Evolutionary conservation across 768 basidiomycete species (phyloP), one percentile per base, ranked within the genome.

Genomic region (Phylloporus sp.): DNA sequence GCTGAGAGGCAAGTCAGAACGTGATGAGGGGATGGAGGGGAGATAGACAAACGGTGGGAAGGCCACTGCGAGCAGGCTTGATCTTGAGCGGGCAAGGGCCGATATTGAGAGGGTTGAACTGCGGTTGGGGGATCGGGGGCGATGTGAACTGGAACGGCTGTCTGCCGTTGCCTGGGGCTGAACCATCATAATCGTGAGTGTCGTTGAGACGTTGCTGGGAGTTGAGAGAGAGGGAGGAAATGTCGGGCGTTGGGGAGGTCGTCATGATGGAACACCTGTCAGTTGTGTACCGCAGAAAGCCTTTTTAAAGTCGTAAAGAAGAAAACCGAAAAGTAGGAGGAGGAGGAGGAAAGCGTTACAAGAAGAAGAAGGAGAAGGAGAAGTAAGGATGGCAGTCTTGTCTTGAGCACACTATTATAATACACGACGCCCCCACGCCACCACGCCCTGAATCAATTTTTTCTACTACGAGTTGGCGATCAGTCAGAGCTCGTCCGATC

Each of bases 131-230:
- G 71, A 74, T 79, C 75, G 67, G 72, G 58, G 65, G 78, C 65
- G 64, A 78, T 61, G 88, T 70, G 67, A 82, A 90, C 64, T 84
- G 85, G 71, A 82, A 88, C 57, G 73, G 81, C 53, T 73, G 69
- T 69, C 84, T 80, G 55, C 57, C 62, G 45, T 70, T 72, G 67
- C 60, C 69, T 55, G 68, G 59, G 62, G 59, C 69, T 67, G 69
- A 71, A 69, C 75, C 78, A 64, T 90, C 86, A 72, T 84, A 88
- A 75, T 89, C 85, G 71, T 87, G 87, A 83, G 74, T 70, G 68
- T 90, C 87, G 73, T 90, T 80, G 76, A 84, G 80, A 78, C 85
- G 86, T 83, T 79, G 84, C 69, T 80, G 82, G 52, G 79, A 72
- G 53, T 77, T 77, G 67, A 90, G 80, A 60, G 86, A 82, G 62